Conservation (phyloP, 2,329 filamentous ascomycete genomes). For the Neofusicoccum ribis region DNA sequence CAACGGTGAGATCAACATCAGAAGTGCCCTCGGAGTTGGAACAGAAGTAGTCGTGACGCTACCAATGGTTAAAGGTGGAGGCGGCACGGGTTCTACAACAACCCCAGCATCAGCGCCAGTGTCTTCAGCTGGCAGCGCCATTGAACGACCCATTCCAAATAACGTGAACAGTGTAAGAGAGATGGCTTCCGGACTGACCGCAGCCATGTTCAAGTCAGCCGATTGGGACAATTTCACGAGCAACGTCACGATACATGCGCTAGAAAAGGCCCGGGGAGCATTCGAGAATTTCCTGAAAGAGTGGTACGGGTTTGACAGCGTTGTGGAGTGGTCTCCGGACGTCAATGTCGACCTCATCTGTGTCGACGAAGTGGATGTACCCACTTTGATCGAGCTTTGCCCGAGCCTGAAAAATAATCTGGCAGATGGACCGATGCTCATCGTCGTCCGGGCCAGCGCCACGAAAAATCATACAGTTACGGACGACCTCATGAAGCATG, state of each 20-base stretch:
- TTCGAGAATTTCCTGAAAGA: constrained; percentile 23
- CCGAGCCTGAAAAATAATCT: neutral
- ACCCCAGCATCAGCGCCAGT: constrained; percentile 14
- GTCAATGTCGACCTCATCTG: constrained; percentile 22
- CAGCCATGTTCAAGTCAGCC: constrained; percentile 20
- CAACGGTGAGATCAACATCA: constrained; percentile 59
- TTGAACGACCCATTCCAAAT: constrained; percentile 25
- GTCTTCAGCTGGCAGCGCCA: constrained; percentile 22
- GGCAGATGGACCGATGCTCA: neutral
- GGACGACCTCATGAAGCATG: constrained; percentile 21
- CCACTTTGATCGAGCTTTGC: constrained; percentile 11
- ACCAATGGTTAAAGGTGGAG: constrained; percentile 32
- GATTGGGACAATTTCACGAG: neutral
- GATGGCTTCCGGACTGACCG: constrained; percentile 10
- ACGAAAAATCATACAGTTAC: constrained; percentile 9
- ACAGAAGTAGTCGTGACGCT: constrained; percentile 56
- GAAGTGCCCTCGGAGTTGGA: constrained; percentile 53
- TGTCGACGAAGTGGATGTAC: constrained; percentile 24
- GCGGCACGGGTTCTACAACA: neutral
- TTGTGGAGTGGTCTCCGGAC: constrained; percentile 18
- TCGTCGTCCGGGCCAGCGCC: constrained; percentile 2
- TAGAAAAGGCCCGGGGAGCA: neutral
- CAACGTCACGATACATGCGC: neutral
- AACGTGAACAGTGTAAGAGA: constrained; percentile 21
- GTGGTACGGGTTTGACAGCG: constrained; percentile 24